Percentiles rank a stretch among this genome's conserved stretches.
Evolutionary conservation across 805 yeast genomes (phyloP).

Genomic region (Lipomyces lipofer): DNA sequence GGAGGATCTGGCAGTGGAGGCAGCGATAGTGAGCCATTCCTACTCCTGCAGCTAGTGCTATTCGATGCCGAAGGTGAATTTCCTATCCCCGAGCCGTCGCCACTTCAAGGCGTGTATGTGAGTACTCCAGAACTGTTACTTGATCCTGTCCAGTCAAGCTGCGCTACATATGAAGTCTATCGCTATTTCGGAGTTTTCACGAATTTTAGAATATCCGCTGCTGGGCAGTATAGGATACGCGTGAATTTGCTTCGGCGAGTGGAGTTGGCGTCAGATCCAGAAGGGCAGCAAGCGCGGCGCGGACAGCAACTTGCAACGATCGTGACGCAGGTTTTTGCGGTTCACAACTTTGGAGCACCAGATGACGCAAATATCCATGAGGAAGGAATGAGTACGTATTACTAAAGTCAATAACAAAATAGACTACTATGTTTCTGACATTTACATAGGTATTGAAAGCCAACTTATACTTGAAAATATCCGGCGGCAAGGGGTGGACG

Average conservation of each 20-base stretch:
- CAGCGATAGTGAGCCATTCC: neutral
- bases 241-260: slow-evolving; percentile 1
- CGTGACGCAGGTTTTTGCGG: neutral
- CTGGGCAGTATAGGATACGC: neutral
- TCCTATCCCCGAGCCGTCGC: neutral
- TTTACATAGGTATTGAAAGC: too few species aligned
- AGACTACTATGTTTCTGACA: too few species aligned
- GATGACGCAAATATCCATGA: too few species aligned
- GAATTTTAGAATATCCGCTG: neutral
- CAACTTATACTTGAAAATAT: too few species aligned
- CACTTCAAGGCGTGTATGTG: neutral
- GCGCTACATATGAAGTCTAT: neutral
- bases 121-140: neutral
- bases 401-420: too few species aligned
- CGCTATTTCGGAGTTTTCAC: slow-evolving; percentile 1
- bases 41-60: neutral
- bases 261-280: neutral
- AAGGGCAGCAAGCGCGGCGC: neutral
- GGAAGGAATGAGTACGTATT: too few species aligned
- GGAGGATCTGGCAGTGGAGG: neutral
- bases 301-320: slow-evolving; percentile 2
- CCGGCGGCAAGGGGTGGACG: too few species aligned
- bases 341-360: too few species aligned
- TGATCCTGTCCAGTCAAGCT: neutral
- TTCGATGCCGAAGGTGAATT: neutral